phyloP scores from a whole-genome alignment of 192 early-diverging fungal species.

The Linnemannia hyalina region DNA sequence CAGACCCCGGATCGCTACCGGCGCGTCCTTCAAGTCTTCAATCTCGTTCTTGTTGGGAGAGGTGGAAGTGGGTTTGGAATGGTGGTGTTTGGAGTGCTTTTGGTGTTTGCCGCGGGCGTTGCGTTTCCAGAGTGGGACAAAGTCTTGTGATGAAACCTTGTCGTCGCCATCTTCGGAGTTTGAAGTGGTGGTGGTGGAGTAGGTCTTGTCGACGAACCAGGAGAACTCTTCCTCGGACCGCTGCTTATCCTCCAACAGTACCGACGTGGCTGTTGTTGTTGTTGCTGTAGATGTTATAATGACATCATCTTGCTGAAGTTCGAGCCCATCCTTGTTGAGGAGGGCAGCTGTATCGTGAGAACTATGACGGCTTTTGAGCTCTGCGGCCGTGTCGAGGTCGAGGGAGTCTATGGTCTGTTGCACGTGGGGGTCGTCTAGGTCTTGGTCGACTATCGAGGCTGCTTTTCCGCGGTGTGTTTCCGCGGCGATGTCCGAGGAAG shows the following conservation, averaged over 20 bases:
- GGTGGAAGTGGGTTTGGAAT: not conserved
- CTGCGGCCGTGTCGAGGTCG: not conserved
- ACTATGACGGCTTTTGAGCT: not conserved
- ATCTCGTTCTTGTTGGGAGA: not conserved
- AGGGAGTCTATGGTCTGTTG: not conserved
- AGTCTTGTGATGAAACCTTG: constrained; percentile 1
- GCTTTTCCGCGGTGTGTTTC: not conserved
- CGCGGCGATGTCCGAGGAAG: not conserved
- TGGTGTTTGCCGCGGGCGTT: not conserved
- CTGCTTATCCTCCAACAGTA: not conserved
- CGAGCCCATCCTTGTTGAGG: not conserved
- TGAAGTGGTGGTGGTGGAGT: not conserved
- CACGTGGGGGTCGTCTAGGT: not conserved
- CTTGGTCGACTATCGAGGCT: not conserved
- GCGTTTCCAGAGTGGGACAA: constrained; percentile 6
- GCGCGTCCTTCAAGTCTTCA: not conserved
- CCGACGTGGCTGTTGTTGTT: not conserved
- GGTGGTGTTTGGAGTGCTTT: not conserved
- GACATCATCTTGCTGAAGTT: not conserved
- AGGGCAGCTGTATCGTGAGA: not conserved
- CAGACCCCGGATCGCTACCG: constrained; percentile 15
- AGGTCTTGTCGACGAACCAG: constrained; percentile 6
- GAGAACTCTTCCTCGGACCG: constrained; percentile 2
- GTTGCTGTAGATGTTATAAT: not conserved
- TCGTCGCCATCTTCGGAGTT: not conserved